phyloP scores from a whole-genome alignment of 2,329 filamentous ascomycete species.

The Ceratocystis variospora region DNA sequence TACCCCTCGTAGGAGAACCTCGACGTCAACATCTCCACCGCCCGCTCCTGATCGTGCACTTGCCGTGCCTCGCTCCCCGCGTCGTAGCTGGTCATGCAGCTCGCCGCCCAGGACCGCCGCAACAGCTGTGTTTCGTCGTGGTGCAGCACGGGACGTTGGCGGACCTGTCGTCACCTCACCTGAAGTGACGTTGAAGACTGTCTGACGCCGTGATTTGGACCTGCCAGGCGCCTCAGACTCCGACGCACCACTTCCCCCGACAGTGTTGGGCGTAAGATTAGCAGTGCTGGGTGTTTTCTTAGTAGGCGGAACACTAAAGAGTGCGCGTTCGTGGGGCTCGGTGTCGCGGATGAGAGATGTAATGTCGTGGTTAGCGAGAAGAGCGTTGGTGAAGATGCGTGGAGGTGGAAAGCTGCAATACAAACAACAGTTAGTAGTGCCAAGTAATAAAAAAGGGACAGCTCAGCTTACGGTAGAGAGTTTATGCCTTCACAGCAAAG shows the following conservation, averaged over 20 bases:
- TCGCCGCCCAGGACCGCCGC: constrained; percentile 79
- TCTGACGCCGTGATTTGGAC: constrained; percentile 39
- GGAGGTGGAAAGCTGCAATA: constrained; percentile 64
- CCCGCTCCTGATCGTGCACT: constrained; percentile 25
- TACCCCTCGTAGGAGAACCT: constrained; percentile 69
- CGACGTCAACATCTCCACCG: constrained; percentile 68
- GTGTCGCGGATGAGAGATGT: constrained; percentile 90
- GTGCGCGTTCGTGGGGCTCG: constrained; percentile 80
- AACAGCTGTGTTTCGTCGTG: constrained; percentile 66
- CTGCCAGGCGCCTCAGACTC: constrained; percentile 26
- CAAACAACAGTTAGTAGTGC: constrained; percentile 17
- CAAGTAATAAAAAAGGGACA: background rate
- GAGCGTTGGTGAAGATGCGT: constrained; percentile 90
- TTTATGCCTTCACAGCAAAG: constrained; percentile 65
- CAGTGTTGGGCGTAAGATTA: constrained; percentile 22
- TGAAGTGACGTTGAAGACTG: constrained; percentile 51
- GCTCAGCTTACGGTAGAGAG: constrained; percentile 50
- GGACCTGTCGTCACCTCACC: constrained; percentile 47
- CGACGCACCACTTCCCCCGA: constrained; percentile 28
- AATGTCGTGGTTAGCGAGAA: constrained; percentile 80
- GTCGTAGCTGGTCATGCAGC: constrained; percentile 64
- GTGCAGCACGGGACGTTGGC: constrained; percentile 36
- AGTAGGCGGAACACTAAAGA: constrained; percentile 73
- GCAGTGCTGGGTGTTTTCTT: constrained; percentile 30
- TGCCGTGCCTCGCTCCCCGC: constrained; percentile 32